Evolutionary conservation across 2,329 filamentous ascomycete species (phyloP).

Genomic region (Botryotinia globosa): DNA sequence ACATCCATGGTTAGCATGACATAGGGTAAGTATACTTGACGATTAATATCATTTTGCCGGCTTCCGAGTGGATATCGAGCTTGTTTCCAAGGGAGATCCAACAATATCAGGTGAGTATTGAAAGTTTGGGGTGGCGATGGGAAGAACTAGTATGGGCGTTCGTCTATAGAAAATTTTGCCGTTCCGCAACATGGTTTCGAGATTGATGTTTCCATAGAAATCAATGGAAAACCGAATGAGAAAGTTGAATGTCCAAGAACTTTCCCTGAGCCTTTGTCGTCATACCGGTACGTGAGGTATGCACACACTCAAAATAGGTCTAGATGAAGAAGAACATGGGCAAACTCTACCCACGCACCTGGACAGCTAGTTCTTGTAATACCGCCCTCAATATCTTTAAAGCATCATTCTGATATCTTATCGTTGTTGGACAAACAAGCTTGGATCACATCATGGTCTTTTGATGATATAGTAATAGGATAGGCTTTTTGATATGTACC

Average conservation of each 20-base stretch:
- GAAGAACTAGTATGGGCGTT: neutral
- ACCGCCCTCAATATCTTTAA: neutral
- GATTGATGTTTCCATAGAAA: neutral
- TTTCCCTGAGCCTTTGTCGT: neutral
- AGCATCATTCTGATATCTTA: neutral
- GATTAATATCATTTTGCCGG: slow-evolving; percentile 3
- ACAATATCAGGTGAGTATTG: slow-evolving; percentile 11
- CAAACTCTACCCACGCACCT: slow-evolving; percentile 11
- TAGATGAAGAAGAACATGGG: neutral
- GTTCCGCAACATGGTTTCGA: slow-evolving; percentile 8
- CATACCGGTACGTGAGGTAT: slow-evolving; percentile 14
- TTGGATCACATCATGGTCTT: slow-evolving; percentile 13
- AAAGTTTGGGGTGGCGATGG: neutral
- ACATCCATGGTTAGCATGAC: neutral
- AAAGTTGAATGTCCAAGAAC: neutral
- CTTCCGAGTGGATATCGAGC: slow-evolving; percentile 10
- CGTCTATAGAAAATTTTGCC: neutral
- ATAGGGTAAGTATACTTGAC: neutral
- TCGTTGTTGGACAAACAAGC: slow-evolving; percentile 11
- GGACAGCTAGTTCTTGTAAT: slow-evolving; percentile 9
- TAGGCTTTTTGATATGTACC: slow-evolving; percentile 17
- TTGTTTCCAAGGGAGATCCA: neutral
- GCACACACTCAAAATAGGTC: neutral
- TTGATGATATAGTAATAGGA: too few relatives aligned
- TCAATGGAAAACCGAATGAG: slow-evolving; percentile 8